Evolutionary conservation across 768 basidiomycete species (phyloP).

Genomic region (Hortiboletus campestris): DNA sequence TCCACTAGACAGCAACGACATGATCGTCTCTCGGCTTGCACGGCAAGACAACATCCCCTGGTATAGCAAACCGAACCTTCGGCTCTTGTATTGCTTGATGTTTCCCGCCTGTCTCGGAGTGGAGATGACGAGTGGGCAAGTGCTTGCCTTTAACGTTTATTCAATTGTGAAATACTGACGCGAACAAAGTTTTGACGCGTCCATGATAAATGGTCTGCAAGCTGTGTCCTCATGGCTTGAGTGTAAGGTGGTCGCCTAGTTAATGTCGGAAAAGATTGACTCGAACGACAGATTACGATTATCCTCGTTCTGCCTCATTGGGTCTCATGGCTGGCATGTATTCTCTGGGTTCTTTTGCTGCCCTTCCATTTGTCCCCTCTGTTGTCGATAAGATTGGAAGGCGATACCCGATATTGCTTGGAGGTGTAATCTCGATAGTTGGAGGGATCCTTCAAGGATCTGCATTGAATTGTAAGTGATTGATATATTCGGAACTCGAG

Average conservation of each 20-base stretch:
- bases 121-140: slow-evolving; percentile 13
- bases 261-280: neutral
- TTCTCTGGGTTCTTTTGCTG: slow-evolving; percentile 57
- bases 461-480: slow-evolving; percentile 10
- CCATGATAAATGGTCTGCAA: slow-evolving; percentile 64
- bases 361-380: slow-evolving; percentile 40
- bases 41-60: slow-evolving; percentile 51
- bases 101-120: slow-evolving; percentile 37
- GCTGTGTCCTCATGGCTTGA: slow-evolving; percentile 55
- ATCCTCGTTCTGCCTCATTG: neutral
- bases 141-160: neutral
- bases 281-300: neutral
- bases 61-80: slow-evolving; percentile 59
- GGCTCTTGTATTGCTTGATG: slow-evolving; percentile 52
- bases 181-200: slow-evolving; percentile 32
- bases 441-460: slow-evolving; percentile 15
- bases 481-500: neutral
- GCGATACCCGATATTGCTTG: slow-evolving; percentile 15
- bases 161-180: neutral
- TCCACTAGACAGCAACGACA: slow-evolving; percentile 1
- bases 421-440: slow-evolving; percentile 2
- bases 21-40: slow-evolving; percentile 12
- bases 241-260: slow-evolving; percentile 35
- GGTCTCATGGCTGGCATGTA: slow-evolving; percentile 44
- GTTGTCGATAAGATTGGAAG: slow-evolving; percentile 11